Base-by-base conservation (phyloP, 1,139 yeast species). In the Geotrichum histeridarum region DNA sequence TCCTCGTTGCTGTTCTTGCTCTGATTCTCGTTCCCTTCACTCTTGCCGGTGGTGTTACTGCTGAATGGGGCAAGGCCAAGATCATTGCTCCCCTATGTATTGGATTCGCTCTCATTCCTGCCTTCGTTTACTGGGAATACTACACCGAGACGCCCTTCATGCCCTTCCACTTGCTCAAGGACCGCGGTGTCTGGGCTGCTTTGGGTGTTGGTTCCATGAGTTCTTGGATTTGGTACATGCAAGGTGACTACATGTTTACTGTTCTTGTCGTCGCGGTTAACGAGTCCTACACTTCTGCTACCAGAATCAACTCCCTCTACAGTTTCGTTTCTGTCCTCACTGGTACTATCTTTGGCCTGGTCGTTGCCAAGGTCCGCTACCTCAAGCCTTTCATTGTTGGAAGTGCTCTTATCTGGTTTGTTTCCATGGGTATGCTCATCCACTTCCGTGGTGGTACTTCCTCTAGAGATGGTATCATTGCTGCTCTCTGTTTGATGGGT, bases 151-250 rank as follows among this genome's bases (percentile, higher is more conserved):
- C 72, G 59, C 90, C 91, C n/a, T 68, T 85, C 48, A 68, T 80
- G 38, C 90, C 91, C 14, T 73, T 74, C 60, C 66, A 73, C 37
- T 73, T 83, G 60, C 67, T 85, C 65, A 80, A 73, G 59, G 86
- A 84, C 66, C 78, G 88, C 63, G 86, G 86, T 60, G 82, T 84
- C 32, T 81, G 85, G 77, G 78, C 87, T 60, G 84, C 88, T 61
- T 57, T 79, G 50, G 63, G 67, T 43, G 75, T 84, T 60, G 86
- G 79, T 31, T 67, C 81, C 56, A 70, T 80, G 56, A 76, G 81
- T 60, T 76, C 82, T 69, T 77, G 82, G 66, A 71, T 81, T 51
- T 83, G 80, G 79, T 78, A 79, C 70, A 80, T 83, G 85, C 87
- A 84, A 51, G 81, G 82, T 59, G 87, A 81, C 62, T 84, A 75